These are phyloP conservation scores for Emiliania huxleyi DNA, from an alignment of 78 protist genomes.

Conservation along the genomic window DNA sequence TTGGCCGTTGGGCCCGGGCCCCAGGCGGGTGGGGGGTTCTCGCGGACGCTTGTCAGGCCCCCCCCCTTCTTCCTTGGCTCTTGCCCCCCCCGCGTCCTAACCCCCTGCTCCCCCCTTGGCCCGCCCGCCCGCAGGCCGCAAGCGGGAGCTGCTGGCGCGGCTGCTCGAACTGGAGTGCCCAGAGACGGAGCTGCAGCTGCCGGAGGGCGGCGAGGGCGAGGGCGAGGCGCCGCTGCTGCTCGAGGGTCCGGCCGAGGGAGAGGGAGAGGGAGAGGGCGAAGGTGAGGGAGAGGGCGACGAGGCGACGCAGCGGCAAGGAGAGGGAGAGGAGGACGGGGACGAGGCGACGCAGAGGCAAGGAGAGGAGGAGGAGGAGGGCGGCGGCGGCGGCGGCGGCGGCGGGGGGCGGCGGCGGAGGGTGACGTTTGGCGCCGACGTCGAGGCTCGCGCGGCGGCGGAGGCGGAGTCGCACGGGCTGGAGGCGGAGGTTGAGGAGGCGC, in stretches of 20 bases:
- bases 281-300: not conserved
- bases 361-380: not conserved
- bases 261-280: not conserved
- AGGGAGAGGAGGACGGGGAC: too few species aligned
- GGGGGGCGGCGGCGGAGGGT: not conserved
- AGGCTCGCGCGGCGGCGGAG: not conserved
- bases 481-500: not conserved
- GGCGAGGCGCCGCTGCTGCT: too few species aligned
- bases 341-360: not conserved
- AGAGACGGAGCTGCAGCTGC: not conserved
- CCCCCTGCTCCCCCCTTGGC: too few species aligned
- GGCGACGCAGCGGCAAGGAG: not conserved
- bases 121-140: too few species aligned
- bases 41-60: too few species aligned
- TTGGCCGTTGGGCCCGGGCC: too few species aligned
- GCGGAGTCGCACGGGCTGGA: not conserved
- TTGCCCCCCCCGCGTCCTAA: too few species aligned
- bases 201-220: too few species aligned
- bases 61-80: too few species aligned
- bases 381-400: not conserved
- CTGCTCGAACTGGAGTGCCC: not conserved
- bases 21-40: too few species aligned
- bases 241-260: not conserved
- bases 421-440: not conserved
- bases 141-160: not conserved